Base-by-base conservation (phyloP, 371 early-diverging fungal species). In the Mucor racemosus region DNA sequence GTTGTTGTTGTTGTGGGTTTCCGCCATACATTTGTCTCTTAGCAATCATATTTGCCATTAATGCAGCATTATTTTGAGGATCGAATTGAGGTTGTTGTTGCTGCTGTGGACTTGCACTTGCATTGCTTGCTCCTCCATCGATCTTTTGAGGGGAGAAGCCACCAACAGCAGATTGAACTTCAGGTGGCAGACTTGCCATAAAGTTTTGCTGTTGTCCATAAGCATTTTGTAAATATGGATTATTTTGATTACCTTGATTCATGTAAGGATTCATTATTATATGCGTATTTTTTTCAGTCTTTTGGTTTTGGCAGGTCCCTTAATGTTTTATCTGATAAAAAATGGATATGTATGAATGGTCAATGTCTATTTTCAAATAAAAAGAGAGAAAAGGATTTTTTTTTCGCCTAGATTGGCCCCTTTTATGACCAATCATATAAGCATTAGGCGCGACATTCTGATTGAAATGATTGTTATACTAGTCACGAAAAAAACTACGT, bases 181-280 rank as follows among this genome's bases (percentile, higher is more conserved):
- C 80, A 17, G 73, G 72, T 40, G 80, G 77, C 17, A 79, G 15
- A 55, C 67, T 69, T 14, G 76, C 46, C 71, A 78, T 70, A 48
- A 75, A 68, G 38, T 74, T 71, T 53, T 67, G 77, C 1, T 64
- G 63, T 54, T 63, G 64, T 35, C 62, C 66, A 67, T 74, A 73
- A 21, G 39, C 48, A 46, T 62, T 69, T 44, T 68, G 76, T 48
- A 76, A 61, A 41, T 70, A 78, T n/a, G 76, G 66, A 48, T 78
- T 75, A 53, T 34, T 62, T 64, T 71, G 75, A 62, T 67, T 73
- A 40, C 59, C 64, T 60, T 66, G 65, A 33, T 70, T 71, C 40
- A 69, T 67, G 40, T 71, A 78, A 54, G 76, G 78, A 60, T 78
- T 78, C 78, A 78, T 78, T 50, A 26, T 26, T 11, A 21, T 35